Evolutionary conservation across 1,139 yeast genomes (phyloP).

Genomic region (Candida glucosophila): DNA sequence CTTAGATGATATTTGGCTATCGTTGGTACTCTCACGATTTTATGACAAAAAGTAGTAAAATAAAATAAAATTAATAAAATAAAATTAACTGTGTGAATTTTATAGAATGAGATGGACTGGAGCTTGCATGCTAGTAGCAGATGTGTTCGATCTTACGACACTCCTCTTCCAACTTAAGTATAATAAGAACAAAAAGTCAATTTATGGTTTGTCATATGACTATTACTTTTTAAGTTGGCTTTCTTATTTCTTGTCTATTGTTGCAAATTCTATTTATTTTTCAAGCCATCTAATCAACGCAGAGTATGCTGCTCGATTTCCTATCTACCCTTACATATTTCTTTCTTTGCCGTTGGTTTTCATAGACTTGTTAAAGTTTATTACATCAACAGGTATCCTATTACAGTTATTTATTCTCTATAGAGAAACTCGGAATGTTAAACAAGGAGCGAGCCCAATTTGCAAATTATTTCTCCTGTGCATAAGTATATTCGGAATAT

Average conservation of each 20-base stretch:
- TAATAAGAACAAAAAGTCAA: constrained; percentile 13
- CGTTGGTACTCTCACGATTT: too few species aligned
- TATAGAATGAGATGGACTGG: too few species aligned
- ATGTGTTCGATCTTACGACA: too few species aligned
- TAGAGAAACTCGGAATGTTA: constrained; percentile 11
- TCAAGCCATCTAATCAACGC: constrained; percentile 4
- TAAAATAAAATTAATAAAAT: too few species aligned
- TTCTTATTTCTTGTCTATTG: constrained; percentile 6
- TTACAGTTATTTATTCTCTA: constrained; percentile 10
- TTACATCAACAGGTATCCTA: constrained; percentile 8
- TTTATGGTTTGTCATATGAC: constrained; percentile 24
- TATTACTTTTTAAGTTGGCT: constrained; percentile 10
- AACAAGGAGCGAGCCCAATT: constrained; percentile 17
- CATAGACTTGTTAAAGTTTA: constrained; percentile 9
- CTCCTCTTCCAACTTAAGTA: too few species aligned
- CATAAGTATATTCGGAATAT: constrained; percentile 1
- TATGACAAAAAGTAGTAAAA: too few species aligned
- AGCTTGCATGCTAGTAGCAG: too few species aligned
- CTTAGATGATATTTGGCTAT: too few species aligned
- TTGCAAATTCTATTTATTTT: constrained; percentile 10
- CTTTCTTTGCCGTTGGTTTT: constrained; percentile 6
- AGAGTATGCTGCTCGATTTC: constrained; percentile 13
- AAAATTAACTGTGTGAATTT: too few species aligned
- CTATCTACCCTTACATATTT: constrained; percentile 10
- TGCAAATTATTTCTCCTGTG: too few species aligned